phyloP scores from a whole-genome alignment of 2,329 filamentous ascomycete genomes.

The Westerdykella sp. region DNA sequence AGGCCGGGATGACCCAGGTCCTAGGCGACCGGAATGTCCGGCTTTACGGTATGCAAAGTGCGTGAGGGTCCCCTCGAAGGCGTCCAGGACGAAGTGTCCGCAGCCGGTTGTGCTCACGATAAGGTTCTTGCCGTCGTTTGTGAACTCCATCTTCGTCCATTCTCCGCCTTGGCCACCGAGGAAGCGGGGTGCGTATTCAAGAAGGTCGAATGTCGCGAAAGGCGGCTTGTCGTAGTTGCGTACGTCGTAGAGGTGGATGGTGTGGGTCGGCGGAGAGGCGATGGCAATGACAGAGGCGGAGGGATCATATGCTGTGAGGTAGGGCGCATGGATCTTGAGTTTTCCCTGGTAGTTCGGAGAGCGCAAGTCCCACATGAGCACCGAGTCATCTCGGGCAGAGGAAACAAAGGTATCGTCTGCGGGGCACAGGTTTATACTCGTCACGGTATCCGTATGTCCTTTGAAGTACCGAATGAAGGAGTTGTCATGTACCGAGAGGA shows the following conservation, averaged over 20 bases:
- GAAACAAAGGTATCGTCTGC: constrained; percentile 88
- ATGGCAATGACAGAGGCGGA: constrained; percentile 89
- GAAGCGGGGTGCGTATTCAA: constrained; percentile 52
- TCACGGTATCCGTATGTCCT: constrained; percentile 80
- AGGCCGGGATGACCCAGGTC: constrained; percentile 41
- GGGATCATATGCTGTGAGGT: constrained; percentile 83
- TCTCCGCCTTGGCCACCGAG: constrained; percentile 48
- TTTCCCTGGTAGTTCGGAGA: constrained; percentile 75
- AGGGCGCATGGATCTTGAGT: constrained; percentile 72
- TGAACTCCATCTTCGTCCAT: constrained; percentile 93
- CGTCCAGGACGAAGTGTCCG: constrained; percentile 89
- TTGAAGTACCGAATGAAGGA: constrained; percentile 94
- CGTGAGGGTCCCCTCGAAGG: constrained; percentile 75
- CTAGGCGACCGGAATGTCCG: constrained; percentile 41
- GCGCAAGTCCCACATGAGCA: constrained; percentile 82
- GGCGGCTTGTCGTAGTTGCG: constrained; percentile 91
- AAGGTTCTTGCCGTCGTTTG: constrained; percentile 86
- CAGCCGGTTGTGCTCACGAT: constrained; percentile 76
- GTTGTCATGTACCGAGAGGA: constrained; percentile 89
- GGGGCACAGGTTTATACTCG: constrained; percentile 75
- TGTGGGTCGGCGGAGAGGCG: constrained; percentile 71
- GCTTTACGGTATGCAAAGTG: constrained; percentile 57
- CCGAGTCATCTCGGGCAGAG: constrained; percentile 82
- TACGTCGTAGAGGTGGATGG: constrained; percentile 83
- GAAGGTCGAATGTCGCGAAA: constrained; percentile 77